A percentile compares a stretch with the other conserved stretches of the same genome.
Conservation (phyloP, 106 monocot genomes). For the Ottelia alismoides region DNA sequence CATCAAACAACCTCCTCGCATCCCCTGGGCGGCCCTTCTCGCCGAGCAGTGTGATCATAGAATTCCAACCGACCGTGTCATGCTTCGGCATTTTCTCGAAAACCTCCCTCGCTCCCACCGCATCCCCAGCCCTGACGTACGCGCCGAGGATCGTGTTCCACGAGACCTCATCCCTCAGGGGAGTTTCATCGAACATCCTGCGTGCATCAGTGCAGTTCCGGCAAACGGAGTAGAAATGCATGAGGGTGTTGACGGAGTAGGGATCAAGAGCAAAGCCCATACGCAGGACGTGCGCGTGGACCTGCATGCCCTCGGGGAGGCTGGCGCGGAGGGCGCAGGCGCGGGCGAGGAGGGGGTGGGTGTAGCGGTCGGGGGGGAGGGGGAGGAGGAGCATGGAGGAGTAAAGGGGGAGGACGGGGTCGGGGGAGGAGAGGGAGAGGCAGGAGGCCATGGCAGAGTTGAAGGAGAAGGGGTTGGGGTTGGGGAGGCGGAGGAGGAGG, state of each 20-base stretch:
- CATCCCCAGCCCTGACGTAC: conserved; percentile 41
- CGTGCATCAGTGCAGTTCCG: conserved; percentile 40
- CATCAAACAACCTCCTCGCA: conserved; percentile 58
- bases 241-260: conserved; percentile 60
- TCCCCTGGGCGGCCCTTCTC: conserved; percentile 13
- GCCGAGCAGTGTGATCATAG: conserved; percentile 66
- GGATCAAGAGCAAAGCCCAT: conserved; percentile 51
- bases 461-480: conserved; percentile 61
- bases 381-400: conserved; percentile 18
- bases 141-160: conserved; percentile 83
- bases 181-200: conserved; percentile 47
- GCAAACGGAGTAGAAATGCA: conserved; percentile 62
- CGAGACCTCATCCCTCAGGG: conserved; percentile 47
- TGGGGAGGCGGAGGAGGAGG: conserved; percentile 25
- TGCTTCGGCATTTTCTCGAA: conserved; percentile 53
- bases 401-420: conserved; percentile 38
- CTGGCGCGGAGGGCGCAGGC: conserved; percentile 35
- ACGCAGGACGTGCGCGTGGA: conserved; percentile 46
- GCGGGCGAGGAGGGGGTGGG: conserved; percentile 55
- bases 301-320: conserved; percentile 38
- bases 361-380: conserved; percentile 37
- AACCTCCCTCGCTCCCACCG: conserved; percentile 27
- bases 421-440: conserved; percentile 14
- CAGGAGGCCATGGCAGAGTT: conserved; percentile 51
- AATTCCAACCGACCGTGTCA: conserved; percentile 53